Evolutionary conservation across 2,329 filamentous ascomycete species (phyloP), one percentile per base, ranked within the genome.

Genomic region (Aspergillus novoparasiticus): DNA sequence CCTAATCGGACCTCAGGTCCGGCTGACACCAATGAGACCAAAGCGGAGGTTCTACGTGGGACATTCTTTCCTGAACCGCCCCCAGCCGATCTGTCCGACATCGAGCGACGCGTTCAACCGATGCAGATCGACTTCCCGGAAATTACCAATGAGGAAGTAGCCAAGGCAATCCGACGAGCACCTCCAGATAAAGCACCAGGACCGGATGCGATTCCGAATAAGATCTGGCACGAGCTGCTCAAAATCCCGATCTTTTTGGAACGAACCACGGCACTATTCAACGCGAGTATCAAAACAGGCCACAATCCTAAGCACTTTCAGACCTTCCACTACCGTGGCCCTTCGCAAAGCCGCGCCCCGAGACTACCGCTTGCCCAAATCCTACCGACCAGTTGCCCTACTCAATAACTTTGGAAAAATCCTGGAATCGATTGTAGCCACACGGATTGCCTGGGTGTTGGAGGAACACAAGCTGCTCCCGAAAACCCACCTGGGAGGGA

Each of bases 351-450:
- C 36, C 5, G 57, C 39, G 0, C 32, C 43, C 6, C 32, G 56
- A 1, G 63, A 69, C 53, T 67, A 63, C 34, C 46, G 43, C 6
- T 1, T 60, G 0, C 58, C 63, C 1, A 69, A 67, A 36, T 63
- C 58, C 11, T 69, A 69, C 41, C 48, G 64, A 8, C 64, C 56
- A n/a, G 58, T 69, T 6, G 61, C 64, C 6, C 54, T 69, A 1
- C 61, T 69, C 21, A 59, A 64, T 51, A 65, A 57, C 6, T 8
- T 69, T 26, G 64, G 59, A 0, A 69, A 69, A 46, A 39, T 62
- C 1, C 61, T 69, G 1, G 61, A 68, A 50, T 14, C 60, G 3
- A 43, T 66, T 1, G 59, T 69, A 1, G 48, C 66, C 5, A n/a
- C n/a, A 0, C 39, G 60, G 3, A 61, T 69, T 11, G 51, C 26